Conservation (phyloP, 176 grass and related monocot genomes). For the Calamus simplicifolius region DNA sequence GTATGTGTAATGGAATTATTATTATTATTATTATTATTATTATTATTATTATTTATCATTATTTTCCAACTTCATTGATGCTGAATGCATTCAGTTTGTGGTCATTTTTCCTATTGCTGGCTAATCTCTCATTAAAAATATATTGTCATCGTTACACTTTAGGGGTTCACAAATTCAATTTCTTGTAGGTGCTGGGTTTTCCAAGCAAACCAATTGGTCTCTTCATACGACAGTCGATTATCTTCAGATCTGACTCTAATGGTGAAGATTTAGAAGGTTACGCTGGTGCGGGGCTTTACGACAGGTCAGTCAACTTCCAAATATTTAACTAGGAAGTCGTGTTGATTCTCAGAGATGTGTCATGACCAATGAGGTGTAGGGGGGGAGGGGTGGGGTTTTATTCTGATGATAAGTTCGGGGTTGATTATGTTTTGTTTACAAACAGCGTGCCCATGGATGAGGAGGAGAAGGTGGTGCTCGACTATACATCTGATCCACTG, state of each 20-base stretch:
- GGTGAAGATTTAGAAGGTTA: conserved; percentile 98
- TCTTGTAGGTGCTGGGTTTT: conserved; percentile 64
- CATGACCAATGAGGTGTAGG: no score
- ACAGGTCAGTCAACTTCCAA: conserved; percentile 39
- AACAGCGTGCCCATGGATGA: conserved; percentile 86
- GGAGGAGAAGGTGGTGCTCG: conserved; percentile 74
- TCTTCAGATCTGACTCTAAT: conserved; percentile 96
- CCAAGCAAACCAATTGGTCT: conserved; percentile 95
- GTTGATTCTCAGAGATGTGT: no score
- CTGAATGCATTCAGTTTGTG: no score
- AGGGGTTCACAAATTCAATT: no score
- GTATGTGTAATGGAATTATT: conserved; percentile 12
- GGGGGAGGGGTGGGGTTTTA: no score
- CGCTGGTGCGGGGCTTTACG: conserved; percentile 92
- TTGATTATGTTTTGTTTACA: not conserved
- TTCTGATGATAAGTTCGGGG: conserved; percentile 1
- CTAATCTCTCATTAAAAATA: no score
- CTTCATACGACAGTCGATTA: conserved; percentile 82
- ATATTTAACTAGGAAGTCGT: not conserved
- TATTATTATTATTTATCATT: no score
- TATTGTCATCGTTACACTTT: no score
- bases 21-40: no score
- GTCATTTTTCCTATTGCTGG: no score
- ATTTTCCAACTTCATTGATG: no score
- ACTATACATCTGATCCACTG: conserved; percentile 69